Evolutionary conservation across 805 yeast species (phyloP), one percentile per base, ranked within the genome.

Genomic region (Lachancea lanzarotensis): DNA sequence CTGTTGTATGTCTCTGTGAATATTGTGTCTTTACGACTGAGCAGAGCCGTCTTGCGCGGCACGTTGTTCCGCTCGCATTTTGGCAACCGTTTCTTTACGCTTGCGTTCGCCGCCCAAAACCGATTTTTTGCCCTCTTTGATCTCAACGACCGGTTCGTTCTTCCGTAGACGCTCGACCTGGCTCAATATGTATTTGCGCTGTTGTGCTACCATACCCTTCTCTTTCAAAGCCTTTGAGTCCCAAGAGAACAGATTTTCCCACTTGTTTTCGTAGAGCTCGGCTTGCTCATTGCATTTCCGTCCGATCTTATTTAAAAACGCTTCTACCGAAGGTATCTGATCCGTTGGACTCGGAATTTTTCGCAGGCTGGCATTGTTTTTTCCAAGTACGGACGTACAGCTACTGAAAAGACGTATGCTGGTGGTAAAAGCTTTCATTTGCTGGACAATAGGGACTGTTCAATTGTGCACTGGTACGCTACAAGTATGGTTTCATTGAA

Each of bases 51-150:
- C 7, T 16, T 32, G 35, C 18, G 13, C 35, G 17, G 35, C 35
- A 32, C 35, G 69, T 51, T 79, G 76, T 53, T 77, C 78, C 44
- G 80, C 74, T 43, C 75, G 66, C 66, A 76, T 62, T 50, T 75
- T 76, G 9, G 95, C 91, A 15, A 72, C 67, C 52, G 74, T 74
- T 58, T 81, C 83, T 56, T 75, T 78, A 49, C 82, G 76, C 56
- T 79, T 83, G 63, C 96, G 78, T 67, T 89, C 96, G 58, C 96
- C 95, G 20, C 96, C 96, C 67, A 79, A 71, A 55, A 70, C 71
- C 55, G 75, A 73, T 73, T 87, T 87, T 71, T 75, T 81, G n/a
- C 90, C 87, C 50, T 70, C 65, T 53, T 75, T 76, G 51, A 78
- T 71, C 56, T 80, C 84, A 46, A 68, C 56, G 46, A 84, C 67